Evolutionary conservation across 768 basidiomycete species (phyloP), one percentile per base, ranked within the genome.

Genomic region (Boletus eberwhitei): DNA sequence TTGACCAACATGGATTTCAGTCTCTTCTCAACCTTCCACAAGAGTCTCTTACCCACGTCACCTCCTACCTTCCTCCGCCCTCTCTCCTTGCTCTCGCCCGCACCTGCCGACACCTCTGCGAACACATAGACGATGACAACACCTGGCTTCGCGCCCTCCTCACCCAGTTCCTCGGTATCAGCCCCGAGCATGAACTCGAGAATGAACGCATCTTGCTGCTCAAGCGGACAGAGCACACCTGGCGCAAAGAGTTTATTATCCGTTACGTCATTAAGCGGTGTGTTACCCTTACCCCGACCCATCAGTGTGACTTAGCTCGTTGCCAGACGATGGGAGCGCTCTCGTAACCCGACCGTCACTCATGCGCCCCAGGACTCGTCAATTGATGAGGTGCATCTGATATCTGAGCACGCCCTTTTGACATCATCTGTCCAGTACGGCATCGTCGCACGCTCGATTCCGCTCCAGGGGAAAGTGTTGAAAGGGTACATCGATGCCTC

Each of bases 81-180:
- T 76, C 82, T 4, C 79, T 93, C 34, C 65, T 84, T 41, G 71
- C 78, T 2, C 80, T 93, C 60, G 76, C 77, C 21, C 65, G 71
- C 59, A 82, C 85, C 55, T 79, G 77, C 70, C 73, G 67, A 44
- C 65, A 63, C 54, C 75, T 90, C 52, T 75, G 78, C 65, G 73
- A 78, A 58, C 89, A 90, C 77, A 73, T 90, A 77, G 79, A 79
- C 51, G 79, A 88, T 62, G 90, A 93, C 55, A 85, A 82, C 63
- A 91, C 88, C 35, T 93, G 90, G 90, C 77, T 80, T 48, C 75
- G 82, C 21, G 90, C 91, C 29, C 90, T 89, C 69, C 73, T 84
- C 57, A 80, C 75, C 49, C 85, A 86, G 66, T 84, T 83, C 64
- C 67, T 90, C 41, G 83, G 81, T 46, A 79, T 90, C 49, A 71